Evolutionary conservation across 768 basidiomycete genomes (phyloP), one percentile per base, ranked within the genome.

Genomic region (Boletellus ananas): DNA sequence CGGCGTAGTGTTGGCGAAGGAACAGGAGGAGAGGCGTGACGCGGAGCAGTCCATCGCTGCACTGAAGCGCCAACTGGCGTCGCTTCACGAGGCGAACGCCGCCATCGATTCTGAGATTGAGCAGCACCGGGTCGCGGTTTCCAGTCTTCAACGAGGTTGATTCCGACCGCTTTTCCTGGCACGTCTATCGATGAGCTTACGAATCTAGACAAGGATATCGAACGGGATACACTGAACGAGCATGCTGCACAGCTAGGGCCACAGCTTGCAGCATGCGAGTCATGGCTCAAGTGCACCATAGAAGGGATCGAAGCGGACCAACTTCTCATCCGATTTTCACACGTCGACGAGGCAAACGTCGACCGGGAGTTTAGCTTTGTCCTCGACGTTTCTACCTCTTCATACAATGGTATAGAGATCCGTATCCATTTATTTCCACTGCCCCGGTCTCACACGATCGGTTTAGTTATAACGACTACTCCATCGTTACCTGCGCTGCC

Each of bases 231-330:
- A 29, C 72, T 90, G 37, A 75, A 71, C 23, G 64, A 72, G 3
- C 78, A 83, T 60, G 79, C 80, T 25, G 73, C 77, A 9, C 72
- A 70, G 29, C 65, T 79, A 12, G 65, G 71, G 2, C 79, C 80
- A 2, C 85, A 90, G 56, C 68, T 88, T 21, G 66, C 70, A 3
- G 75, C 69, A 13, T 79, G 79, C 55, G 83, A 89, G 70, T 72
- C 73, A 7, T 68, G 72, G 31, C 69, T 90, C 29, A 76, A 77
- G 14, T 87, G 83, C 63, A 67, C 74, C 14, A 77, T 94, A n/a
- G 90, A 94, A 65, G 90, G 90, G 34, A 78, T 94, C 36, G 82
- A 83, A 58, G 74, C 73, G 33, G 85, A 88, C 63, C 77, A 81
- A 41, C 74, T 94, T 17, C 76, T 93, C 40, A 71, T 94, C 47